Percentiles rank a stretch among this genome's conserved stretches.
These are phyloP conservation scores for Zymoseptoria pseudotritici DNA, from an alignment of 2,329 filamentous ascomycete genomes.

Conservation along the genomic window DNA sequence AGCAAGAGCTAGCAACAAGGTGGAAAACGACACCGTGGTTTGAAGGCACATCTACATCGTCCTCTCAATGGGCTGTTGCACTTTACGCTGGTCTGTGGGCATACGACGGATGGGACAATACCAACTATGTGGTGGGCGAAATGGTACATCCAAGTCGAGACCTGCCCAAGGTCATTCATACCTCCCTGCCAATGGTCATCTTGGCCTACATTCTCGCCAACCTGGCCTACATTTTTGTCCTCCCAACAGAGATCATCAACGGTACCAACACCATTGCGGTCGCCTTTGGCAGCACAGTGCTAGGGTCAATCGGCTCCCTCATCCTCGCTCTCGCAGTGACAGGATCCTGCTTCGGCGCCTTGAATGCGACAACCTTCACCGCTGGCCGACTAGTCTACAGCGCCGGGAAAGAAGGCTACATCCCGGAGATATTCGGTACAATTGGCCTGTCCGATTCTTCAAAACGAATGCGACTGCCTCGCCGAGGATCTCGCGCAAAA, in stretches of 20 bases:
- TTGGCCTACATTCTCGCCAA: constrained; percentile 85
- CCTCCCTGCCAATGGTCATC: constrained; percentile 91
- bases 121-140: constrained; percentile 95
- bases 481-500: constrained; percentile 48
- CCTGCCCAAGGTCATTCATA: constrained; percentile 90
- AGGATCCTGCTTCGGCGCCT: constrained; percentile 84
- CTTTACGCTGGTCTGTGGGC: constrained; percentile 95
- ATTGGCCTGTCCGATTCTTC: constrained; percentile 58
- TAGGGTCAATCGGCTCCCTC: constrained; percentile 74
- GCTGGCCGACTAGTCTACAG: constrained; percentile 86
- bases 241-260: constrained; percentile 73
- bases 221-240: constrained; percentile 86
- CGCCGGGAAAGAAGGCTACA: constrained; percentile 89
- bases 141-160: constrained; percentile 88
- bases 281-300: constrained; percentile 82
- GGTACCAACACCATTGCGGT: constrained; percentile 92
- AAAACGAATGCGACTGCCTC: constrained; percentile 28
- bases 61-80: constrained; percentile 85
- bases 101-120: constrained; percentile 98
- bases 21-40: constrained; percentile 88
- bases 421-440: constrained; percentile 74
- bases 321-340: constrained; percentile 83
- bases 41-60: constrained; percentile 68
- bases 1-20: constrained; percentile 52
- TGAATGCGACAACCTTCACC: constrained; percentile 93